These are phyloP conservation scores for Leccinum truebloodii DNA, from an alignment of 768 basidiomycete genomes.

Conservation along the genomic window DNA sequence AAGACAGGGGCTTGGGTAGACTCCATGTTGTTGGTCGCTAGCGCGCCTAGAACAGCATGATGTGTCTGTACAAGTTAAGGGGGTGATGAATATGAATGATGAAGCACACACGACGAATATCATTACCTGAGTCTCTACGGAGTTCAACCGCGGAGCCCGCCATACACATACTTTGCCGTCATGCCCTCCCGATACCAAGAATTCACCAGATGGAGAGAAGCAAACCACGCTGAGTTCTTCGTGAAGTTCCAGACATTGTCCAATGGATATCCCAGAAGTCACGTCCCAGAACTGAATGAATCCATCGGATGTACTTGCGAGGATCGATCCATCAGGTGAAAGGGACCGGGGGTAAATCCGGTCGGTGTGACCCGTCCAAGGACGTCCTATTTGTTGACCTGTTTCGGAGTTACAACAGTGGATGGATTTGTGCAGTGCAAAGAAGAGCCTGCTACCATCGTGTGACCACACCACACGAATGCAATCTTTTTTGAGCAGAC, in stretches of 20 bases:
- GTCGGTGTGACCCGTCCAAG: background rate
- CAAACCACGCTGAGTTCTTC: too few species aligned
- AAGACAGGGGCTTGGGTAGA: background rate
- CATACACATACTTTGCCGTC: background rate
- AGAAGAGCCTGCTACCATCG: background rate
- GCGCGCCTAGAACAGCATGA: background rate
- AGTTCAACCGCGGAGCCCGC: background rate
- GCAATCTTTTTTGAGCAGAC: background rate
- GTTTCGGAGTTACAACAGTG: background rate
- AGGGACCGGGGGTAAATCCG: background rate
- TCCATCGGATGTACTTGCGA: background rate
- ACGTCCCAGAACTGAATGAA: background rate
- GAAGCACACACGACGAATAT: background rate
- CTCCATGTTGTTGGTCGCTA: background rate
- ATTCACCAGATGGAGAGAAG: background rate
- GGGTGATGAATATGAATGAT: background rate
- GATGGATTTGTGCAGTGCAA: fast-evolving
- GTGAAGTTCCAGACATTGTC: background rate
- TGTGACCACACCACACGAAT: background rate
- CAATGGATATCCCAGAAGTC: background rate
- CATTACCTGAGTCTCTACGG: background rate
- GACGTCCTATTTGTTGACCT: background rate
- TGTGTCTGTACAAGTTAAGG: background rate
- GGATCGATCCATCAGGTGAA: background rate
- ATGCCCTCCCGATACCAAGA: background rate